phyloP scores from a whole-genome alignment of 768 basidiomycete genomes.

The Albatrellus ellisii region DNA sequence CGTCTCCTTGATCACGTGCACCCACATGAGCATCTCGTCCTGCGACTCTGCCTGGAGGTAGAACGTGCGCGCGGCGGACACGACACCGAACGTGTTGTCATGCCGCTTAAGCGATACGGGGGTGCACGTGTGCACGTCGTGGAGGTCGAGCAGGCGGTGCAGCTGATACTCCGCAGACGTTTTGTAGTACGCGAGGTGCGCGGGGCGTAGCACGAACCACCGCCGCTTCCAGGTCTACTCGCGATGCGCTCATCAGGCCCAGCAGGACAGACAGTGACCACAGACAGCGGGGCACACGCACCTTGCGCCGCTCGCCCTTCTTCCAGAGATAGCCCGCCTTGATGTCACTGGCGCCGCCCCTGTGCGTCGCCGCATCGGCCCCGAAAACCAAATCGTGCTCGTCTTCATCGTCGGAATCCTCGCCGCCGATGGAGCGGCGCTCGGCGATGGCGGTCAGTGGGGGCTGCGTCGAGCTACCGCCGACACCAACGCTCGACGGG shows the following conservation, averaged over 20 bases:
- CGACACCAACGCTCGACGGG: conserved; percentile 24
- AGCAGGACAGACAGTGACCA: neutral
- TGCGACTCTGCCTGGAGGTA: conserved; percentile 72
- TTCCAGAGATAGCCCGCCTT: conserved; percentile 95
- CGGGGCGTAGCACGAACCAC: conserved; percentile 92
- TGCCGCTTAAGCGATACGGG: conserved; percentile 84
- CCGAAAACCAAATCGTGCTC: conserved; percentile 37
- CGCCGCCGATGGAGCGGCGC: conserved; percentile 28
- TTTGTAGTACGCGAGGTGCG: conserved; percentile 95
- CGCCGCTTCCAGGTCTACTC: conserved; percentile 94
- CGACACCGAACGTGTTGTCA: conserved; percentile 79
- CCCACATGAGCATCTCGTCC: conserved; percentile 75
- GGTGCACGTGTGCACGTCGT: conserved; percentile 83
- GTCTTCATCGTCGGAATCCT: conserved; percentile 48
- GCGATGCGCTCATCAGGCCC: conserved; percentile 3
- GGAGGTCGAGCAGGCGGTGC: conserved; percentile 74
- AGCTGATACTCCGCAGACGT: conserved; percentile 89
- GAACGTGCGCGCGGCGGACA: conserved; percentile 81
- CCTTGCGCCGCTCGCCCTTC: conserved; percentile 96
- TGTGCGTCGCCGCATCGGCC: conserved; percentile 36
- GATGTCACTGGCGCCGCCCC: conserved; percentile 55
- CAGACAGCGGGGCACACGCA: conserved; percentile 23
- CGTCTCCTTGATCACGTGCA: conserved; percentile 66
- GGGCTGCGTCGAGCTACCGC: conserved; percentile 10
- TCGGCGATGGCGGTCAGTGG: conserved; percentile 64